Evolutionary conservation across 129 eudicot genomes (phyloP).

Genomic region (Glebionis coronaria): DNA sequence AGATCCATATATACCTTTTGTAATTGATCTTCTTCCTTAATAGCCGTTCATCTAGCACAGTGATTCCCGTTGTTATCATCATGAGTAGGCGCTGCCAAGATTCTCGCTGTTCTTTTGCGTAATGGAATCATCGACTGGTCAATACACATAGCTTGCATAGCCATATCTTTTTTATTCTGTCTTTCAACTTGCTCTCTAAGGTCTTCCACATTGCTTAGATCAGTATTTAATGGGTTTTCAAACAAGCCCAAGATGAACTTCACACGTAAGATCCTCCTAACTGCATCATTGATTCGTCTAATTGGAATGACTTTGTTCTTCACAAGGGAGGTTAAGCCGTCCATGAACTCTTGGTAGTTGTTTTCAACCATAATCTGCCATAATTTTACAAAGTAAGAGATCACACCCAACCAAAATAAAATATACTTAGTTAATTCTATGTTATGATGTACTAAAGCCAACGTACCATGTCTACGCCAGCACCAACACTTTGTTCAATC

Average conservation of each 20-base stretch:
- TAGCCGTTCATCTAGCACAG: conserved; percentile 83
- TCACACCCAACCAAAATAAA: neutral
- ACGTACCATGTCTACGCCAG: too few species aligned
- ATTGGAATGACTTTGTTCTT: too few species aligned
- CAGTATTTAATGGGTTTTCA: conserved; percentile 37
- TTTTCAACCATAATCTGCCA: conserved; percentile 73
- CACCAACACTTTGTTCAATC: conserved; percentile 39
- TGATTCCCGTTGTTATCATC: conserved; percentile 41
- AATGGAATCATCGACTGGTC: neutral
- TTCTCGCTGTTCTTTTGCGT: too few species aligned
- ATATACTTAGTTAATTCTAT: too few species aligned
- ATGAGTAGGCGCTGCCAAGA: too few species aligned
- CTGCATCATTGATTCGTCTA: conserved; percentile 63
- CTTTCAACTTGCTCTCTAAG: conserved; percentile 66
- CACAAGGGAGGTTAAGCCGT: too few species aligned
- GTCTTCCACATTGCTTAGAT: conserved; percentile 51
- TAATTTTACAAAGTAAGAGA: neutral
- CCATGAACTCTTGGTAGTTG: too few species aligned
- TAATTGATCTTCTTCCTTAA: conserved; percentile 52
- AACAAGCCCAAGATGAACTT: conserved; percentile 34
- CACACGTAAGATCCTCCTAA: conserved; percentile 66
- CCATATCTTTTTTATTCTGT: conserved; percentile 68
- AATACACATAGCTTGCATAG: too few species aligned
- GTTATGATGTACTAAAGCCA: too few species aligned
- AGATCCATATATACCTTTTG: conserved; percentile 43